Evolutionary conservation across 164 flowering plant genomes (phyloP).

Genomic region (Protea cynaroides): DNA sequence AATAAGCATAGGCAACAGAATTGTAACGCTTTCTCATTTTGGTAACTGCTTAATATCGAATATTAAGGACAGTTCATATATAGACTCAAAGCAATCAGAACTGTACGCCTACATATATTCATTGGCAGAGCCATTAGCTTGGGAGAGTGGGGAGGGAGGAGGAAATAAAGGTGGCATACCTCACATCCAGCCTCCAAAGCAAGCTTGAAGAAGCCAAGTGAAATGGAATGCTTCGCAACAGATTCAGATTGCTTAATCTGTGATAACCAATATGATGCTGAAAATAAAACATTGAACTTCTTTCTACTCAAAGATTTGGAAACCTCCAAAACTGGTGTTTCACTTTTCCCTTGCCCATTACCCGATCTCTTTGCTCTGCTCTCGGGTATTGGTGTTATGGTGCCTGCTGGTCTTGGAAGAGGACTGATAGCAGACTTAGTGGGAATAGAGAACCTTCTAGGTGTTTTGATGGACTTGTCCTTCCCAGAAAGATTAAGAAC

Average conservation of each 20-base stretch:
- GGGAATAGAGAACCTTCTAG: constrained; percentile 82
- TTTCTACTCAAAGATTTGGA: constrained; percentile 36
- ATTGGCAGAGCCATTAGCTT: too few relatives aligned
- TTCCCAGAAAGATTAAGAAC: constrained; percentile 72
- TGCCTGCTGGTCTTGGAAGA: constrained; percentile 31
- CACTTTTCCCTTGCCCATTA: constrained; percentile 31
- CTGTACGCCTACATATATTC: too few relatives aligned
- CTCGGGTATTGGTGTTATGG: constrained; percentile 69
- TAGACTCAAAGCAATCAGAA: too few relatives aligned
- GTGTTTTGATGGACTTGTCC: constrained; percentile 68
- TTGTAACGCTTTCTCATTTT: too few relatives aligned
- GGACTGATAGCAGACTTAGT: constrained; percentile 48
- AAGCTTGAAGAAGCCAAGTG: constrained; percentile 91
- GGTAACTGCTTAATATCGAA: too few relatives aligned
- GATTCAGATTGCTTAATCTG: constrained; percentile 89
- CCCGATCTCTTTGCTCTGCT: constrained; percentile 31
- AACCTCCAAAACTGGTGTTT: constrained; percentile 60
- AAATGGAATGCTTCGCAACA: constrained; percentile 70
- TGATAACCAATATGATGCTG: constrained; percentile 76
- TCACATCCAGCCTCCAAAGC: constrained; percentile 87
- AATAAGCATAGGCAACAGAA: background rate
- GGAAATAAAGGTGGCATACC: constrained; percentile 34
- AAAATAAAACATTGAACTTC: constrained; percentile 47
- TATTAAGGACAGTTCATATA: too few relatives aligned
- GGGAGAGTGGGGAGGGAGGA: too few relatives aligned